Percentiles rank a stretch among this genome's conserved stretches.
Conservation (phyloP, 208 protist genomes). For the Sergeia podlipaevii region DNA sequence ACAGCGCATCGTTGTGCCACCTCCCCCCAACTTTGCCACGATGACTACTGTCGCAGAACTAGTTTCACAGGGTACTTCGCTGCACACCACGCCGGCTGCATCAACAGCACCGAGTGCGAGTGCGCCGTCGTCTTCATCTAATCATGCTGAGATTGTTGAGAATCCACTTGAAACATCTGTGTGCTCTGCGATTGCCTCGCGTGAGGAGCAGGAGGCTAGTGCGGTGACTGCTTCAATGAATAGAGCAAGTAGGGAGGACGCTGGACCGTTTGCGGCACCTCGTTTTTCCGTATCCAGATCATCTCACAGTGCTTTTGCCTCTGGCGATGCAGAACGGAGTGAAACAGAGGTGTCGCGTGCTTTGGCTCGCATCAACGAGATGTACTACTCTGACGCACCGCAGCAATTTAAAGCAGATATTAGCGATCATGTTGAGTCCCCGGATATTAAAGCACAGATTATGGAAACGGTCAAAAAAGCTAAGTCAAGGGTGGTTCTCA, state of each 20-base stretch:
- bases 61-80: too few species aligned
- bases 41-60: background rate
- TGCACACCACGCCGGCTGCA: too few species aligned
- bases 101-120: too few species aligned
- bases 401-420: constrained; percentile 9
- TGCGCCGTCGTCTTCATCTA: too few species aligned
- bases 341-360: constrained; percentile 12
- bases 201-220: too few species aligned
- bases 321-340: constrained; percentile 22
- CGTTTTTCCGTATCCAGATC: too few species aligned
- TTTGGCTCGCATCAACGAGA: constrained; percentile 24
- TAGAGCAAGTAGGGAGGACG: too few species aligned
- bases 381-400: constrained; percentile 17
- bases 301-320: constrained; percentile 15
- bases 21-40: background rate
- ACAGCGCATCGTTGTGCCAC: constrained; percentile 49
- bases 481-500: constrained; percentile 21
- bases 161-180: too few species aligned
- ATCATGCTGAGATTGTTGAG: too few species aligned
- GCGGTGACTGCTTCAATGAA: too few species aligned
- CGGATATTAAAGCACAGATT: background rate
- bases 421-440: background rate
- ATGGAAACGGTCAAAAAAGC: constrained; percentile 4
- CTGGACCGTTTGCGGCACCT: too few species aligned
- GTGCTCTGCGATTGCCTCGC: too few species aligned